phyloP scores from a whole-genome alignment of 1,284 basidiomycete species.

The Fomitopsis betulina region DNA sequence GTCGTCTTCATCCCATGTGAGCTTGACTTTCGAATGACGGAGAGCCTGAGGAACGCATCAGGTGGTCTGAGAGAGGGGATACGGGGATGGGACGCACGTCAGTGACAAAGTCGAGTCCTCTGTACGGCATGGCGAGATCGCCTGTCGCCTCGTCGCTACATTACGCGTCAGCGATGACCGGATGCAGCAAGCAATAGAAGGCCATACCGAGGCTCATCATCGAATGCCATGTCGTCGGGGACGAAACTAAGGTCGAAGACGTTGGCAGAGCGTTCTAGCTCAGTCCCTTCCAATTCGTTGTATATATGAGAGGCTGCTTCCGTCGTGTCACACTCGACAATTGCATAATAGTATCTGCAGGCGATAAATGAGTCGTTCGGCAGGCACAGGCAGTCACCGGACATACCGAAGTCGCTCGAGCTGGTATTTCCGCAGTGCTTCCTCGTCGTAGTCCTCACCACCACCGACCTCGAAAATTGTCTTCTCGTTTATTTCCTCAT shows the following conservation, averaged over 20 bases:
- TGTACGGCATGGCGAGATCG: slow-evolving; percentile 62
- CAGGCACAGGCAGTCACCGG: not conserved
- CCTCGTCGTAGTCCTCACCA: slow-evolving; percentile 80
- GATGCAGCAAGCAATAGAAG: not conserved
- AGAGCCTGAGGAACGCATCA: slow-evolving; percentile 61
- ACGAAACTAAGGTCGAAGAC: slow-evolving; percentile 94
- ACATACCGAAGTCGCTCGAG: slow-evolving; percentile 85
- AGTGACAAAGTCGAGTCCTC: slow-evolving; percentile 89
- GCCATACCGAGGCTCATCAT: slow-evolving; percentile 68
- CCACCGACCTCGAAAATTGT: slow-evolving; percentile 67
- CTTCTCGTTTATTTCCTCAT: slow-evolving; percentile 59
- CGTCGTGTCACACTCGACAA: slow-evolving; percentile 85
- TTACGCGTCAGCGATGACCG: slow-evolving; percentile 4
- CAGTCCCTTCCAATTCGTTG: slow-evolving; percentile 88
- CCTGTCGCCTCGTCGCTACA: slow-evolving; percentile 82
- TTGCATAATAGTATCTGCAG: slow-evolving; percentile 91
- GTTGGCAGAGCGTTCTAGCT: slow-evolving; percentile 96
- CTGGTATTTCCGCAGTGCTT: slow-evolving; percentile 90
- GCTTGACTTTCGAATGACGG: slow-evolving; percentile 96
- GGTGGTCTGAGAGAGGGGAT: not conserved
- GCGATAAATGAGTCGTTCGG: slow-evolving; percentile 2
- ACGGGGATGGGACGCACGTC: slow-evolving; percentile 49
- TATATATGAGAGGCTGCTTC: slow-evolving; percentile 81
- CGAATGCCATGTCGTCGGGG: slow-evolving; percentile 90
- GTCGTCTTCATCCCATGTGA: slow-evolving; percentile 99